Base-by-base conservation (phyloP, 2,329 filamentous ascomycete species). In the Ophiostoma australiae region DNA sequence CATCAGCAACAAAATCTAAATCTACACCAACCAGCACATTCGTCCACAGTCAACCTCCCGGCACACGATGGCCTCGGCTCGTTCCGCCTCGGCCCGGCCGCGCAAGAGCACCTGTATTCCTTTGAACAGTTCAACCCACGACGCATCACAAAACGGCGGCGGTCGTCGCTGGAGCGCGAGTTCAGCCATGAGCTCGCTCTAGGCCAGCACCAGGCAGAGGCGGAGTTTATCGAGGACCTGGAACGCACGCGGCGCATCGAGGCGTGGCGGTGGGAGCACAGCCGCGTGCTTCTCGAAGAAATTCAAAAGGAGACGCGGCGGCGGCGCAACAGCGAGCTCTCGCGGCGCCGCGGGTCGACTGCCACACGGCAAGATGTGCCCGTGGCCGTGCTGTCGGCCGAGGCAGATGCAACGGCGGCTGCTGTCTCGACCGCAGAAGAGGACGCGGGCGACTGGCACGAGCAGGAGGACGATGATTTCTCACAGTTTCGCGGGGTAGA, bases 191-290 rank as follows among this genome's bases (percentile, higher is more conserved):
- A 48, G 5, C 5, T 66, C 17, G 35, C 7, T 27, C 76, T 85
- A 13, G 82, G 82, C 0, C 82, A 84, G 69, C 76, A 84, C 23
- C 84, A 86, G 73, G 74, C 84, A 65, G 85, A 88, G 71, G 83
- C 84, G 52, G 84, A 87, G 61, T 81, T 83, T 48, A 80, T 84
- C 37, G 86, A 89, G 58, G 90, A 93, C 74, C 83, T 86, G 58
- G 93, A 97, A 75, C 90, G 91, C 77, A 91, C 90, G 77, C 88
- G 90, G 75, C 87, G 94, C 72, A 97, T 99, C 77, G 94, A 98
- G 80, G 87, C 88, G 69, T 99, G 95, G 95, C 87, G 94, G 71
- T 81, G 96, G 77, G 94, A 98, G 77, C 94, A 99, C 78, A 97
- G 93, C 79, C 87, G 88, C 72, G 88, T 92, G 13, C 82, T 99